Percentiles rank a stretch among this genome's conserved stretches.
These are phyloP conservation scores for Botryosphaeria dothidea DNA, from an alignment of 2,329 filamentous ascomycete genomes.

Conservation along the genomic window DNA sequence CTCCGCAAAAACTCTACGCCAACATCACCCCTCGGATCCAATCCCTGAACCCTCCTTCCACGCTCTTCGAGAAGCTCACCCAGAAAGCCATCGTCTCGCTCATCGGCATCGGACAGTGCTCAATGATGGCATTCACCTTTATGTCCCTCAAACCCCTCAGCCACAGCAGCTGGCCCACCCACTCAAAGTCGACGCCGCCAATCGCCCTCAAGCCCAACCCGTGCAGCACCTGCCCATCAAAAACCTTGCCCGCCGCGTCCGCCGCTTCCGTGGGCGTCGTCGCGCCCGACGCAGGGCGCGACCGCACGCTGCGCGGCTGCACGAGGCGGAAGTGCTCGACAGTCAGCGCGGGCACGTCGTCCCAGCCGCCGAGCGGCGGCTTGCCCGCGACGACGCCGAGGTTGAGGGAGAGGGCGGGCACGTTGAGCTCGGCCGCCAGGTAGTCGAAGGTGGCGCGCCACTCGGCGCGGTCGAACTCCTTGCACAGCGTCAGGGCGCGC, in stretches of 20 bases:
- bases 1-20: not conserved
- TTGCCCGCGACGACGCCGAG: constrained; percentile 59
- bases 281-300: constrained; percentile 24
- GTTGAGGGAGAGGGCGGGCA: constrained; percentile 38
- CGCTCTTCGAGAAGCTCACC: constrained; percentile 61
- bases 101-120: constrained; percentile 54
- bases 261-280: not conserved
- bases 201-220: constrained; percentile 19
- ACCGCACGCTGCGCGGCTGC: constrained; percentile 31
- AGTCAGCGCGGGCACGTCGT: constrained; percentile 37
- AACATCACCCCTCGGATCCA: constrained; percentile 49
- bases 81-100: constrained; percentile 59
- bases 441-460: constrained; percentile 57
- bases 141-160: constrained; percentile 53
- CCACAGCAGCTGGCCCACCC: constrained; percentile 57
- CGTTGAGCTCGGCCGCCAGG: constrained; percentile 42
- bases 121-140: constrained; percentile 55
- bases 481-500: constrained; percentile 53
- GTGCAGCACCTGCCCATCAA: constrained; percentile 45
- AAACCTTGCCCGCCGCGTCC: not conserved
- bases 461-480: constrained; percentile 58
- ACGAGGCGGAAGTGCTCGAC: constrained; percentile 26
- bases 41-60: constrained; percentile 57
- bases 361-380: constrained; percentile 49
- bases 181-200: constrained; percentile 49